phyloP scores from a whole-genome alignment of 441 rosid genomes.

The Geranium incanum region DNA sequence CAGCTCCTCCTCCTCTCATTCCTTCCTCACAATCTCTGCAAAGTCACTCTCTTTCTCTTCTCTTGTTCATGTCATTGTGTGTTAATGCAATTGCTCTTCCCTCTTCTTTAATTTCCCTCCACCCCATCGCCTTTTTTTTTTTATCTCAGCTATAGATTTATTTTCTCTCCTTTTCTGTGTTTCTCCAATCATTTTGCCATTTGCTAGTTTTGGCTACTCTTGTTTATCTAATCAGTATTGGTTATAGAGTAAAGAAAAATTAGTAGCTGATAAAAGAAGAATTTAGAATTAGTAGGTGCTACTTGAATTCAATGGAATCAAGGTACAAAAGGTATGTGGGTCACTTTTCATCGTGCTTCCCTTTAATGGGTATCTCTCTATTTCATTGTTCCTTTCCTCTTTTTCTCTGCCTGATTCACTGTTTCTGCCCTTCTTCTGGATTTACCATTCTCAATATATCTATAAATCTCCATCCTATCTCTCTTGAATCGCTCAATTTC shows the following conservation, averaged over 20 bases:
- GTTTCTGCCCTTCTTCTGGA: not conserved
- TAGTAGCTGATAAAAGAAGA: not conserved
- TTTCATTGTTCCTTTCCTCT: not conserved
- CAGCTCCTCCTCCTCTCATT: slow-evolving; percentile 33
- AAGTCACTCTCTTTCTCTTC: slow-evolving; percentile 6
- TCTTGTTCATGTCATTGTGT: slow-evolving; percentile 5
- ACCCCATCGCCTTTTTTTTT: too few species aligned
- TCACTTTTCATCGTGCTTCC: slow-evolving; percentile 19
- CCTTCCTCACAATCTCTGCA: slow-evolving; percentile 28
- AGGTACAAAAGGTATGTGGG: slow-evolving; percentile 27
- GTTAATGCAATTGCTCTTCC: not conserved
- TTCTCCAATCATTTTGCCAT: not conserved
- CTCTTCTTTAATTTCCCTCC: not conserved
- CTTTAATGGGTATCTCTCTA: slow-evolving; percentile 21
- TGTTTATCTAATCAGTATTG: not conserved
- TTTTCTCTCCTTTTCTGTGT: not conserved
- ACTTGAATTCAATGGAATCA: slow-evolving; percentile 17
- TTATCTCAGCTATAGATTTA: not conserved
- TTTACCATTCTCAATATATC: not conserved
- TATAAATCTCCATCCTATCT: not conserved
- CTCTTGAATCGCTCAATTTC: not conserved
- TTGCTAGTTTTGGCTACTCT: not conserved
- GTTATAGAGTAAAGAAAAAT: not conserved
- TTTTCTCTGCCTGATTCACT: slow-evolving; percentile 11
- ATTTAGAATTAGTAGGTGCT: not conserved